A percentile compares a stretch with the other conserved stretches of the same genome.
phyloP scores from a whole-genome alignment of 768 basidiomycete genomes.

The Lentinula boryana region DNA sequence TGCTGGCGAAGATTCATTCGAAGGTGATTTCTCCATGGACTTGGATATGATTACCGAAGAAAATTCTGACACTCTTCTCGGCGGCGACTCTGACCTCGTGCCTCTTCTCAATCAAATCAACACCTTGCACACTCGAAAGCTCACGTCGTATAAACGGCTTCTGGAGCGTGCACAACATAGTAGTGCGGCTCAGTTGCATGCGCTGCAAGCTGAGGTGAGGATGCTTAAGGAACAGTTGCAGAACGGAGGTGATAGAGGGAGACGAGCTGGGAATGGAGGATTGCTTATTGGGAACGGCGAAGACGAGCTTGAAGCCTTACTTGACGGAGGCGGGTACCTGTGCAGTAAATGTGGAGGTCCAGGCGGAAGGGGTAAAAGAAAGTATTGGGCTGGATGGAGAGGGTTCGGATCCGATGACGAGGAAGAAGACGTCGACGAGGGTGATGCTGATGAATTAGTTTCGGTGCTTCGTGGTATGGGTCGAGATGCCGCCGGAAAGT shows the following conservation, averaged over 20 bases:
- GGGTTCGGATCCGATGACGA: constrained; percentile 40
- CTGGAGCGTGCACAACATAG: constrained; percentile 77
- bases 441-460: constrained; percentile 28
- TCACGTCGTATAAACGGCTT: constrained; percentile 71
- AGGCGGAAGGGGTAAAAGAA: constrained; percentile 55
- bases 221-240: constrained; percentile 48
- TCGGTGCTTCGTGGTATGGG: constrained; percentile 38
- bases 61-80: constrained; percentile 33
- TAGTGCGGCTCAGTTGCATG: constrained; percentile 77
- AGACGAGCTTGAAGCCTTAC: constrained; percentile 11
- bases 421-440: constrained; percentile 26
- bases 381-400: constrained; percentile 71
- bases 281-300: constrained; percentile 11
- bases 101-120: constrained; percentile 8
- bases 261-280: background rate
- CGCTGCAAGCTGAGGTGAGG: constrained; percentile 75
- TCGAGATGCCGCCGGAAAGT: constrained; percentile 33
- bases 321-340: constrained; percentile 20
- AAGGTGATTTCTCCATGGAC: constrained; percentile 35
- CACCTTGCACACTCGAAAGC: constrained; percentile 40
- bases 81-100: background rate
- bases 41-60: constrained; percentile 64
- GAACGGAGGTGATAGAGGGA: constrained; percentile 11
- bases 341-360: constrained; percentile 49
- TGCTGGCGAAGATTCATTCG: constrained; percentile 42